Evolutionary conservation across 202 grass and related monocot species (phyloP).

Genomic region (Schoenoplectus tabernaemontani): DNA sequence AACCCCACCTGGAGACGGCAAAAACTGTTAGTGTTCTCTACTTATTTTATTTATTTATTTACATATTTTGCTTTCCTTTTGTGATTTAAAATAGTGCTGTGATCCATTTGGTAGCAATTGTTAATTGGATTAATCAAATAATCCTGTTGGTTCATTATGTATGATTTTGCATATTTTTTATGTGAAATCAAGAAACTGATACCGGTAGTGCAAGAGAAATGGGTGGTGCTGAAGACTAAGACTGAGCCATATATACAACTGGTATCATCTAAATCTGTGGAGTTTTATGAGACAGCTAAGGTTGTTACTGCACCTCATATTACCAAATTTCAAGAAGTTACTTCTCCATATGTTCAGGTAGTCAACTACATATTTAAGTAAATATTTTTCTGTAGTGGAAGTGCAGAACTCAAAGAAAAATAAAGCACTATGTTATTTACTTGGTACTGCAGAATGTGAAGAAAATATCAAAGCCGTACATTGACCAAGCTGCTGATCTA

Average conservation of each 20-base stretch:
- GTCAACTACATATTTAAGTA: not conserved
- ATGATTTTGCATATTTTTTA: not conserved
- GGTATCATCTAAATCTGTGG: conserved; percentile 49
- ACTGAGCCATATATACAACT: conserved; percentile 55
- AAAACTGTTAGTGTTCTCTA: conserved; percentile 42
- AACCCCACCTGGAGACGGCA: conserved; percentile 64
- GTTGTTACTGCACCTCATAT: conserved; percentile 43
- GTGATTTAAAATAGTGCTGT: not conserved
- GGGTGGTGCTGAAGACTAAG: conserved; percentile 50
- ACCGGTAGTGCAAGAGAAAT: conserved; percentile 62
- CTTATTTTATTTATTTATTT: conserved; percentile 10
- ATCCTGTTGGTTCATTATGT: not conserved
- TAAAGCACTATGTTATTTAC: not conserved
- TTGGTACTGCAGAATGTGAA: conserved; percentile 50
- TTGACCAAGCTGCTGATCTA: conserved; percentile 81
- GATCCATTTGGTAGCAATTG: not conserved
- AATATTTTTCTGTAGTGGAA: not conserved
- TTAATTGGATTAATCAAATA: not conserved
- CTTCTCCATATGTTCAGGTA: conserved; percentile 84
- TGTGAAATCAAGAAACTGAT: conserved; percentile 67
- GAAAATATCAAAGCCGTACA: conserved; percentile 84
- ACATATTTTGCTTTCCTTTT: not conserved
- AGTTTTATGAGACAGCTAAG: conserved; percentile 56
- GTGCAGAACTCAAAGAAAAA: not conserved
- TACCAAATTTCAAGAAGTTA: conserved; percentile 48